A percentile compares a stretch with the other conserved stretches of the same genome.
phyloP scores from a whole-genome alignment of 140 eudicot genomes.

The Ambrosia hybrid region DNA sequence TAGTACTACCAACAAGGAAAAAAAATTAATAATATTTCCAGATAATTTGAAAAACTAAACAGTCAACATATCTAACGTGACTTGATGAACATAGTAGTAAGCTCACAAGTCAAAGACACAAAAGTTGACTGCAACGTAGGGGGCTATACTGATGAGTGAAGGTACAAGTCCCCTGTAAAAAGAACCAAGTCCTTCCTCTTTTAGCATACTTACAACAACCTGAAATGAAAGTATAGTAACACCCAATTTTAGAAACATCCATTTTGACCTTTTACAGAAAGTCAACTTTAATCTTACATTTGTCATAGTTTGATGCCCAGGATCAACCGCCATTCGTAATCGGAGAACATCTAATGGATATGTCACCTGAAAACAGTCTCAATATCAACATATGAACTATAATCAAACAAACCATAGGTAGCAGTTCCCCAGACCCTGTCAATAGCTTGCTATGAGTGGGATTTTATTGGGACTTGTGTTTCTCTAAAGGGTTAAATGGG shows the following conservation, averaged over 20 bases:
- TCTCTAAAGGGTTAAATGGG: no score
- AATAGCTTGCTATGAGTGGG: no score
- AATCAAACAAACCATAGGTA: background rate
- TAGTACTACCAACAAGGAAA: background rate
- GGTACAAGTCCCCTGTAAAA: slow-evolving; percentile 94
- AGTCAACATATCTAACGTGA: slow-evolving; percentile 14
- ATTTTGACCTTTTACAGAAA: slow-evolving; percentile 1
- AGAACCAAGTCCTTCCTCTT: slow-evolving; percentile 85
- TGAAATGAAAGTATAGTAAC: slow-evolving; percentile 27
- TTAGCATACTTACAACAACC: slow-evolving; percentile 83
- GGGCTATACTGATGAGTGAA: slow-evolving; percentile 92
- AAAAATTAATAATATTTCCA: background rate
- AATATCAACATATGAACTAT: slow-evolving; percentile 8
- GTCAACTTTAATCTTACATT: slow-evolving; percentile 43
- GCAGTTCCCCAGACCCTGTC: no score
- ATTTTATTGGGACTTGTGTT: no score
- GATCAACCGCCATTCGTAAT: slow-evolving; percentile 92
- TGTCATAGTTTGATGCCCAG: slow-evolving; percentile 81
- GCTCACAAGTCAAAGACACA: slow-evolving; percentile 98
- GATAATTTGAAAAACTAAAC: background rate
- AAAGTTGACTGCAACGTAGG: slow-evolving; percentile 97
- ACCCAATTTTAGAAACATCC: background rate
- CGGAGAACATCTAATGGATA: slow-evolving; percentile 94
- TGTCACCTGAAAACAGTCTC: slow-evolving; percentile 62
- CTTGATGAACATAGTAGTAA: slow-evolving; percentile 14